Conservation (phyloP, 2,329 filamentous ascomycete genomes). For the Talaromyces funiculosus region DNA sequence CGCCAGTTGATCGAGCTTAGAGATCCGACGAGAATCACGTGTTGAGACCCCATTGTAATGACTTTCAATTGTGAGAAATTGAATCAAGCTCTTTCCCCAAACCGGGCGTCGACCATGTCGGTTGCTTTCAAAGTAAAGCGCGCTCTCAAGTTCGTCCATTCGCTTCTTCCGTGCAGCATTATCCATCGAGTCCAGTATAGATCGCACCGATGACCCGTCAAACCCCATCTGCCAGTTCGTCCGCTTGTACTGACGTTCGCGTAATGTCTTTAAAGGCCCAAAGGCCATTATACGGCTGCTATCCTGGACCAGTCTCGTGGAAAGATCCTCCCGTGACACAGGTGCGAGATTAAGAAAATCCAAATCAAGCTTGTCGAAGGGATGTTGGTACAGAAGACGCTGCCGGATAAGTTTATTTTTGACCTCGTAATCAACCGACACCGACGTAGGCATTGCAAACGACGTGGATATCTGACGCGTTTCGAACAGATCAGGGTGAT, state of each 20-base stretch:
- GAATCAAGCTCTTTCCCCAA: conserved; percentile 74
- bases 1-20: conserved; percentile 69
- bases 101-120: conserved; percentile 74
- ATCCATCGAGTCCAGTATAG: conserved; percentile 67
- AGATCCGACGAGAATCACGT: conserved; percentile 55
- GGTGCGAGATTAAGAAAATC: conserved; percentile 76
- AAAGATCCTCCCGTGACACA: conserved; percentile 62
- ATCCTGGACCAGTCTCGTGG: conserved; percentile 46
- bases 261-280: conserved; percentile 61
- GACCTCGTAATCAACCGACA: conserved; percentile 65
- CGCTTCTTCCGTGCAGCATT: conserved; percentile 62
- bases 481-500: conserved; percentile 94
- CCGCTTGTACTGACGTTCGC: conserved; percentile 60
- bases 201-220: conserved; percentile 62
- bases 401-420: conserved; percentile 66
- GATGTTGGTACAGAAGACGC: conserved; percentile 56
- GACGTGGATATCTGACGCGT: conserved; percentile 95
- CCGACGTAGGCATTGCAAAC: conserved; percentile 80
- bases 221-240: conserved; percentile 53
- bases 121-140: conserved; percentile 72
- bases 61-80: conserved; percentile 62
- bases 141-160: conserved; percentile 74
- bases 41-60: conserved; percentile 55
- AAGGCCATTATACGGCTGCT: conserved; percentile 66
- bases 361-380: conserved; percentile 62